phyloP scores from a whole-genome alignment of 176 grass and related monocot species.

The Urochloa ruziziensis region DNA sequence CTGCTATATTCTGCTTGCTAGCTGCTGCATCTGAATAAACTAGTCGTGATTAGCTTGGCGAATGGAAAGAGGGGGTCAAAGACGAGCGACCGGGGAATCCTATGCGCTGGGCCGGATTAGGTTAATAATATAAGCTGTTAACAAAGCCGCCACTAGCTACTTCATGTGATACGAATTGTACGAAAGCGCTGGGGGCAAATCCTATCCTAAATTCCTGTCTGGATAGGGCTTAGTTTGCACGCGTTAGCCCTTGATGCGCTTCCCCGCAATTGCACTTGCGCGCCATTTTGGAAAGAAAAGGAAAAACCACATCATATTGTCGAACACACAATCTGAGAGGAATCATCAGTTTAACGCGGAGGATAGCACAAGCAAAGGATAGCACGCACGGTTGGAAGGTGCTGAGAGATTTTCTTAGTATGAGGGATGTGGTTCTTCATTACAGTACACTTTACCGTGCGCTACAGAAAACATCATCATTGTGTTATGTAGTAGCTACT shows the following conservation, averaged over 20 bases:
- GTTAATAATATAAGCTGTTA: not conserved
- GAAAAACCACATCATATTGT: not conserved
- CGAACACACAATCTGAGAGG: not conserved
- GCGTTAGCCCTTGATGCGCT: not conserved
- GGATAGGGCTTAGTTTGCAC: conserved; percentile 22
- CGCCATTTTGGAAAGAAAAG: not conserved
- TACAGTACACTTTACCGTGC: not conserved
- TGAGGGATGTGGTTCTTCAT: not conserved
- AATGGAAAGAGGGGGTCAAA: conserved; percentile 25
- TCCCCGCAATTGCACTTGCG: not conserved
- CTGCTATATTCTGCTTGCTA: not conserved
- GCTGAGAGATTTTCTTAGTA: not conserved
- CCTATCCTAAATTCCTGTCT: conserved; percentile 38
- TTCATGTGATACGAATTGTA: conserved; percentile 35
- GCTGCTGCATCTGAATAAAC: not conserved
- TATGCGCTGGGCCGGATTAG: conserved; percentile 23
- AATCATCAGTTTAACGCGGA: not conserved
- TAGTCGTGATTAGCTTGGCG: not conserved
- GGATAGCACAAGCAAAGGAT: not conserved
- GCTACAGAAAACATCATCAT: not conserved
- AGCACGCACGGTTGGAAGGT: too few relatives aligned
- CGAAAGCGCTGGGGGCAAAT: conserved; percentile 36
- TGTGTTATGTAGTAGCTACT: not conserved
- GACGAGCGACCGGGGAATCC: conserved; percentile 23
- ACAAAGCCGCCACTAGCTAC: conserved; percentile 46